These are phyloP conservation scores for Elongisporangium anandrum DNA, from an alignment of 352 stramenopile species.

Conservation along the genomic window DNA sequence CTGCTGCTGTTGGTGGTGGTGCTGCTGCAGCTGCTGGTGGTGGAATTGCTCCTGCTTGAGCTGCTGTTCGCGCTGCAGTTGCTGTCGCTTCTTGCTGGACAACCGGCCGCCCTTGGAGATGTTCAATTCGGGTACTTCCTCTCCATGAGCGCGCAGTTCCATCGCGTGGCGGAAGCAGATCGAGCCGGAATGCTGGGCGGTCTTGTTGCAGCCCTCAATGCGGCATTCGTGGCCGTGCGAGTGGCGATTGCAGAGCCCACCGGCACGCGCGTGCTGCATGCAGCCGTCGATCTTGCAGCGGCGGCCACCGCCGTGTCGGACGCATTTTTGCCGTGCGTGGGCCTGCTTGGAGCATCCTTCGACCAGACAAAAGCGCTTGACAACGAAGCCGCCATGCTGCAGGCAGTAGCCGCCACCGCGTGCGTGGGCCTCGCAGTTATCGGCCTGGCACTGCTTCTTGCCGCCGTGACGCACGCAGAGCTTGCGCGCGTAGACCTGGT, in stretches of 20 bases:
- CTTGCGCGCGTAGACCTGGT: slow-evolving; percentile 82
- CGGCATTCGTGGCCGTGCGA: slow-evolving; percentile 69
- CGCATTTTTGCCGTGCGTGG: slow-evolving; percentile 70
- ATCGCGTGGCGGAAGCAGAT: slow-evolving; percentile 79
- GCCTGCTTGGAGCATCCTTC: slow-evolving; percentile 78
- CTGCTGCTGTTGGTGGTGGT: slow-evolving; percentile 38
- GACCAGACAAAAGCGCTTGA: slow-evolving; percentile 82
- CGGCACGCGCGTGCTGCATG: slow-evolving; percentile 69
- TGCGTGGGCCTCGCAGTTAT: slow-evolving; percentile 69
- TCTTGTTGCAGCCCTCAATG: slow-evolving; percentile 78
- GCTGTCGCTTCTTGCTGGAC: slow-evolving; percentile 67
- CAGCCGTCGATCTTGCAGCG: slow-evolving; percentile 69
- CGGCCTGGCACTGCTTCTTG: slow-evolving; percentile 75
- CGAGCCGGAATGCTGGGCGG: slow-evolving; percentile 67
- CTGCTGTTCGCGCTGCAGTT: slow-evolving; percentile 63
- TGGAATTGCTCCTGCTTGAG: slow-evolving; percentile 78
- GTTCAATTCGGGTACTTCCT: slow-evolving; percentile 69
- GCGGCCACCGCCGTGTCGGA: slow-evolving; percentile 65
- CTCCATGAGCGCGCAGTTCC: slow-evolving; percentile 63
- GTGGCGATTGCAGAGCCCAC: slow-evolving; percentile 71
- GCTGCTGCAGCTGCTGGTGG: slow-evolving; percentile 66
- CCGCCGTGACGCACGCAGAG: slow-evolving; percentile 77
- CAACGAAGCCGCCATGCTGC: slow-evolving; percentile 74
- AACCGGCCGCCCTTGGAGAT: slow-evolving; percentile 71
- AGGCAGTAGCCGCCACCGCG: slow-evolving; percentile 71